These are phyloP conservation scores for Phytophthora syringae DNA, from an alignment of 352 stramenopile genomes.

Conservation along the genomic window DNA sequence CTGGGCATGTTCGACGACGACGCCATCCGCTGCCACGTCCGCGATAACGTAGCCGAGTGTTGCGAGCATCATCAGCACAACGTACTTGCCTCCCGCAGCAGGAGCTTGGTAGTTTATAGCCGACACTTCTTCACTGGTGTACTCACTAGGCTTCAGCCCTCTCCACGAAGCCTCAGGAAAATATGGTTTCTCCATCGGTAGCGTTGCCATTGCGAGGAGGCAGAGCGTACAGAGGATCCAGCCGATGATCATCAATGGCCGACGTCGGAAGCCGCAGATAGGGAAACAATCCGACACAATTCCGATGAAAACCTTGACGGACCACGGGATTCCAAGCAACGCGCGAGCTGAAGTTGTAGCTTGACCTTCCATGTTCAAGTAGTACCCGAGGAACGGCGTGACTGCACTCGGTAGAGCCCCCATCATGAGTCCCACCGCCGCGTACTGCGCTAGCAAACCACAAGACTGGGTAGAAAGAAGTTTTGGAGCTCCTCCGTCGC, in stretches of 20 bases:
- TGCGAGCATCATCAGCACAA: slow-evolving; percentile 62
- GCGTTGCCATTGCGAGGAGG: slow-evolving; percentile 48
- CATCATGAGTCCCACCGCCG: slow-evolving; percentile 67
- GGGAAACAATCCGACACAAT: slow-evolving; percentile 71
- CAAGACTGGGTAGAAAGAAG: slow-evolving; percentile 53
- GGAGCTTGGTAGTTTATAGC: slow-evolving; percentile 46
- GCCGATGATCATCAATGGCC: slow-evolving; percentile 66
- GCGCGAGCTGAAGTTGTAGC: slow-evolving; percentile 58
- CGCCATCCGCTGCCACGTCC: slow-evolving; percentile 50
- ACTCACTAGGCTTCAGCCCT: slow-evolving; percentile 31
- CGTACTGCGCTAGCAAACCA: slow-evolving; percentile 73
- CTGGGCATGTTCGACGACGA: slow-evolving; percentile 55
- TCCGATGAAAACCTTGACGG: slow-evolving; percentile 69
- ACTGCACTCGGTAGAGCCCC: slow-evolving; percentile 59
- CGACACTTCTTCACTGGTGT: slow-evolving; percentile 25
- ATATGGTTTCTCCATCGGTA: slow-evolving; percentile 54
- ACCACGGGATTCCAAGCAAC: slow-evolving; percentile 66
- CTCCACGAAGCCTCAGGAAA: slow-evolving; percentile 42
- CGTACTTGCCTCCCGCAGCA: slow-evolving; percentile 46
- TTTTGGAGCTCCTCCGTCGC: slow-evolving; percentile 42
- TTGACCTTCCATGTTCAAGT: slow-evolving; percentile 74
- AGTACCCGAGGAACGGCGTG: slow-evolving; percentile 64
- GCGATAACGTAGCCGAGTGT: slow-evolving; percentile 61
- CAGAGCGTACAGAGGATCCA: slow-evolving; percentile 51
- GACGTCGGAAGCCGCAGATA: slow-evolving; percentile 62